Evolutionary conservation across 2,329 filamentous ascomycete genomes (phyloP).

Genomic region (Thielaviopsis ethacetica): DNA sequence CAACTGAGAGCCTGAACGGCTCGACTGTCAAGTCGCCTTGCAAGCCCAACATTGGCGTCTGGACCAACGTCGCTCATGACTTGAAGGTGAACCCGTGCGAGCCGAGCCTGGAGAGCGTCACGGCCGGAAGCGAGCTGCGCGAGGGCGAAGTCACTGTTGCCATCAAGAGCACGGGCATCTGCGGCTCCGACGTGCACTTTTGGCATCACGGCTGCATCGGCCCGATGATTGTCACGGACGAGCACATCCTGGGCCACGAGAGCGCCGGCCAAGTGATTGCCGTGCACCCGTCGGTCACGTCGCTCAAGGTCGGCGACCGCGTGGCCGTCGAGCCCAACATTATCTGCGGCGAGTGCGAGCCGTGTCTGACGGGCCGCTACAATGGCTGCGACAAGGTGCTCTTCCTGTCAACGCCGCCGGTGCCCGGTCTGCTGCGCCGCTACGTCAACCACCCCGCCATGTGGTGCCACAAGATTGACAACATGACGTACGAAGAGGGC

Average conservation of each 20-base stretch:
- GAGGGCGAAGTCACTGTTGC: conserved; percentile 75
- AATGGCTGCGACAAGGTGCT: conserved; percentile 79
- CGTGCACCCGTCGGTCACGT: conserved; percentile 61
- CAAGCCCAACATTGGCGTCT: conserved; percentile 89
- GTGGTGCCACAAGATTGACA: conserved; percentile 92
- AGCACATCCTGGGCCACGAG: conserved; percentile 91
- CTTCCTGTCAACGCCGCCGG: conserved; percentile 83
- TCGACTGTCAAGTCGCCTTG: conserved; percentile 15
- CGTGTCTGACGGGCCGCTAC: conserved; percentile 82
- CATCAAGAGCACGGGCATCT: conserved; percentile 89
- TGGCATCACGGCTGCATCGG: conserved; percentile 93
- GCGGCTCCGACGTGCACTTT: conserved; percentile 94
- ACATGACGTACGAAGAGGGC: conserved; percentile 84
- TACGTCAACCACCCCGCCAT: conserved; percentile 90
- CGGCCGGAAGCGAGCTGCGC: conserved; percentile 50
- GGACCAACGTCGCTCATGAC: conserved; percentile 83
- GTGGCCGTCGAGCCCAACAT: conserved; percentile 91
- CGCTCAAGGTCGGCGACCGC: conserved; percentile 70
- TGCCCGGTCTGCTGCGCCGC: conserved; percentile 70
- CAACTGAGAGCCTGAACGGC: conserved; percentile 12
- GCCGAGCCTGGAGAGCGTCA: conserved; percentile 59
- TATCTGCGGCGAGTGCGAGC: conserved; percentile 80
- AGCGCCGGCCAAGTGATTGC: conserved; percentile 73
- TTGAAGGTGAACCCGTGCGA: conserved; percentile 72
- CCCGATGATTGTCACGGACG: conserved; percentile 78